phyloP scores from a whole-genome alignment of 495 filamentous ascomycete species.

The Podospora australis region DNA sequence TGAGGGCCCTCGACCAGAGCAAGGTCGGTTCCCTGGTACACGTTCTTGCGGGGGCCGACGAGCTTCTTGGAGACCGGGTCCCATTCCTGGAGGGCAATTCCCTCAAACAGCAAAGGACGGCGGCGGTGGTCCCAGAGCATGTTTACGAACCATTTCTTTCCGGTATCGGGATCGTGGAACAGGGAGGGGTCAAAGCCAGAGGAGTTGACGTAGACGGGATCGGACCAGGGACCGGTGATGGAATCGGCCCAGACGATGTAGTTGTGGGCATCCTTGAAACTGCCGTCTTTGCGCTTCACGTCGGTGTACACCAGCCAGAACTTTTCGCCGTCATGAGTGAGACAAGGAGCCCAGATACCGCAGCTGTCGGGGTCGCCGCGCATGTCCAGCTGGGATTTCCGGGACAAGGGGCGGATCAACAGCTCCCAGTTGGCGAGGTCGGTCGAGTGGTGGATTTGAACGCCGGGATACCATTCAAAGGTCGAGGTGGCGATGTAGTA shows the following conservation, averaged over 20 bases:
- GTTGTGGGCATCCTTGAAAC: slow-evolving; percentile 50
- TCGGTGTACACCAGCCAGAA: slow-evolving; percentile 54
- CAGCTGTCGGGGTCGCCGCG: slow-evolving; percentile 52
- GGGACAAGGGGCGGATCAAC: slow-evolving; percentile 52
- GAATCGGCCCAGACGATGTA: slow-evolving; percentile 43
- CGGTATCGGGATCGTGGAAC: slow-evolving; percentile 50
- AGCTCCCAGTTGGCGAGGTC: slow-evolving; percentile 55
- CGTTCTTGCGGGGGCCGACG: slow-evolving; percentile 42
- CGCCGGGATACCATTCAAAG: slow-evolving; percentile 57
- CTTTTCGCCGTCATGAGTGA: slow-evolving; percentile 50
- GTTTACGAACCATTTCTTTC: slow-evolving; percentile 50
- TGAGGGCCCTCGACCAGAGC: slow-evolving; percentile 57
- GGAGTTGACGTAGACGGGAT: slow-evolving; percentile 47
- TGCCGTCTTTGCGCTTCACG: slow-evolving; percentile 51
- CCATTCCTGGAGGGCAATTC: slow-evolving; percentile 46
- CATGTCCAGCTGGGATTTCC: slow-evolving; percentile 56
- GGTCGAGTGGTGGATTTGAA: slow-evolving; percentile 52
- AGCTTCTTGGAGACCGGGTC: slow-evolving; percentile 38
- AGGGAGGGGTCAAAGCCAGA: slow-evolving; percentile 53
- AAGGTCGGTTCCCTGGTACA: slow-evolving; percentile 50
- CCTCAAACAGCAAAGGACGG: slow-evolving; percentile 38
- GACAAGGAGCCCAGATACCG: slow-evolving; percentile 58
- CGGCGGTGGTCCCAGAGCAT: slow-evolving; percentile 48
- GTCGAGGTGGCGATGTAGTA: slow-evolving; percentile 60
- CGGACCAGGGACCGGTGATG: slow-evolving; percentile 50